Evolutionary conservation across 2,329 filamentous ascomycete species (phyloP).

Genomic region (Beauveria pseudobassiana): DNA sequence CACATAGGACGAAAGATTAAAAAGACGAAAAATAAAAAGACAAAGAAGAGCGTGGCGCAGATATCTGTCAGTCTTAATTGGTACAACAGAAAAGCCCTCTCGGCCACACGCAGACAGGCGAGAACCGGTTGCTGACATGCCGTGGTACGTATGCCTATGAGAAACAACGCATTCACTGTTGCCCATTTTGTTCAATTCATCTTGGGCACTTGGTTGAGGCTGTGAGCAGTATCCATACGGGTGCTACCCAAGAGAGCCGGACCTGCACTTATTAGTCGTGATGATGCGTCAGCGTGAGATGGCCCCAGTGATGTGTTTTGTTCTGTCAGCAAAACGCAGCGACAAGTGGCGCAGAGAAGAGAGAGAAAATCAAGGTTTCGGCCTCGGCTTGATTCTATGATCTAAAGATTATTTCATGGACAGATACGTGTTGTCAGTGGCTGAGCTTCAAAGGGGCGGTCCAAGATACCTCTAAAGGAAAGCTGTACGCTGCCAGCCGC

Average conservation of each 20-base stretch:
- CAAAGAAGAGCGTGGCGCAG: not conserved
- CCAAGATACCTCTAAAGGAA: not conserved
- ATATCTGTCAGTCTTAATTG: not conserved
- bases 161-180: too few relatives aligned
- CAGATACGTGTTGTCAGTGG: not conserved
- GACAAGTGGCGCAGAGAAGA: not conserved
- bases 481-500: not conserved
- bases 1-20: too few relatives aligned
- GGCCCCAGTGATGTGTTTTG: not conserved
- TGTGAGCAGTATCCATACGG: not conserved
- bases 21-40: not conserved
- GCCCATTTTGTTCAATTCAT: too few relatives aligned
- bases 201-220: not conserved
- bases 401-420: not conserved
- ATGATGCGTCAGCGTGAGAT: not conserved
- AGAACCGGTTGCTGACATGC: not conserved
- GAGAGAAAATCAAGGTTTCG: not conserved
- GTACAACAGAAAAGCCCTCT: not conserved
- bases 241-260: not conserved
- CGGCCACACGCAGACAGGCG: not conserved
- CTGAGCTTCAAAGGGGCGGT: not conserved
- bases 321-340: not conserved
- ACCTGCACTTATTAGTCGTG: not conserved
- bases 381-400: not conserved
- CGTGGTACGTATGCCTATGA: not conserved